A percentile compares a stretch with the other conserved stretches of the same genome.
Evolutionary conservation across 768 basidiomycete species (phyloP).

Genomic region (Lentinula sp.): DNA sequence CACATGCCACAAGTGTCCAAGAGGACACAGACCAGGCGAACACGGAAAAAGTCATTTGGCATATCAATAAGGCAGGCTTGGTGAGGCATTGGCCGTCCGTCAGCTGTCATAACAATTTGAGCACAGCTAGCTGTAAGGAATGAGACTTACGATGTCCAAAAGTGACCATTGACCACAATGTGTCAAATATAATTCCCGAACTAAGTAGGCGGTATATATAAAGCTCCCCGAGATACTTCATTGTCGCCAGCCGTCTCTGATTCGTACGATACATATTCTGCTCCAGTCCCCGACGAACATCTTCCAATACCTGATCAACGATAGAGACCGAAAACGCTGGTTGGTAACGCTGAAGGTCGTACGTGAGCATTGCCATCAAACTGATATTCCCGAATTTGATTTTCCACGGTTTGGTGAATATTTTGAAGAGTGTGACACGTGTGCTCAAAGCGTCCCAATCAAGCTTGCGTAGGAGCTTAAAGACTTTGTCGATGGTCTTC

Average conservation of each 20-base stretch:
- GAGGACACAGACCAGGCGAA: conserved; percentile 86
- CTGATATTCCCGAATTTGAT: conserved; percentile 88
- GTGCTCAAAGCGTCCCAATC: conserved; percentile 84
- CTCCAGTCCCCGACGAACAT: conserved; percentile 85
- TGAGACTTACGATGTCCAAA: conserved; percentile 86
- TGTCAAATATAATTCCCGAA: conserved; percentile 88
- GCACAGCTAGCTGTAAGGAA: neutral
- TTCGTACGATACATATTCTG: conserved; percentile 94
- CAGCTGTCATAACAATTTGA: conserved; percentile 46
- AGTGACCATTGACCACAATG: conserved; percentile 88
- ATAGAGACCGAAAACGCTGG: conserved; percentile 83
- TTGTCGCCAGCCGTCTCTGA: conserved; percentile 84
- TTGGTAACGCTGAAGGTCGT: conserved; percentile 91
- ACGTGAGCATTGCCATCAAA: conserved; percentile 89
- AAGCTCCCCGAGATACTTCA: conserved; percentile 94
- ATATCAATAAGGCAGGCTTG: conserved; percentile 75
- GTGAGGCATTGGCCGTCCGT: conserved; percentile 81
- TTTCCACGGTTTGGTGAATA: conserved; percentile 99
- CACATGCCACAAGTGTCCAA: conserved; percentile 97
- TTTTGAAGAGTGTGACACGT: conserved; percentile 66
- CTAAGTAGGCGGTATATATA: conserved; percentile 94
- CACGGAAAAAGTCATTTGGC: conserved; percentile 94
- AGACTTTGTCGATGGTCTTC: conserved; percentile 92
- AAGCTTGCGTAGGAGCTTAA: conserved; percentile 87
- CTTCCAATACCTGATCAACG: conserved; percentile 93